Percentiles rank a stretch among this genome's conserved stretches.
These are phyloP conservation scores for Leccinum rimulosum DNA, from an alignment of 768 basidiomycete genomes.

Conservation along the genomic window DNA sequence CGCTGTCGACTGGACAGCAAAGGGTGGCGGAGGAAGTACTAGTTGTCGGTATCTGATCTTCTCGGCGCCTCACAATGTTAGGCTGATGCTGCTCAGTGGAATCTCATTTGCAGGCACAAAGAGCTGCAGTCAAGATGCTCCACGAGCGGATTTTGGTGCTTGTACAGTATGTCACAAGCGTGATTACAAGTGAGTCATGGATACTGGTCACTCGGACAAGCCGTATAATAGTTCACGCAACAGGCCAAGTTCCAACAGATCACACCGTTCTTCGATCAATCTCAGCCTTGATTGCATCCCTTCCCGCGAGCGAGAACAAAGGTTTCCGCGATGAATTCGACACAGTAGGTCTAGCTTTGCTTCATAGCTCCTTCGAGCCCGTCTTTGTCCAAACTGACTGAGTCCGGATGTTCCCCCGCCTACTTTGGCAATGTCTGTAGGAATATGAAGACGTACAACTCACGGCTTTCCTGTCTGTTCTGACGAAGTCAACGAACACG, in stretches of 20 bases:
- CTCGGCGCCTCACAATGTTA: not conserved
- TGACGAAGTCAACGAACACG: constrained; percentile 86
- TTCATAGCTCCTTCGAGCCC: not conserved
- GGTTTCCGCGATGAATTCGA: constrained; percentile 87
- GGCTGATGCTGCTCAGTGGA: constrained; percentile 57
- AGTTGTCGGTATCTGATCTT: constrained; percentile 53
- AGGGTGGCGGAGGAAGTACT: constrained; percentile 78
- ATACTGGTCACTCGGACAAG: not conserved
- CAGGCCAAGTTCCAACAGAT: constrained; percentile 75
- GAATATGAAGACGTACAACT: constrained; percentile 97
- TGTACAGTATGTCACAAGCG: constrained; percentile 80
- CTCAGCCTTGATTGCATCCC: constrained; percentile 79
- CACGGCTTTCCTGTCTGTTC: constrained; percentile 79
- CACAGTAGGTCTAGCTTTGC: constrained; percentile 51
- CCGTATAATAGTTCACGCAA: not conserved
- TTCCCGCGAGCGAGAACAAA: constrained; percentile 83
- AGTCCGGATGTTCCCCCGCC: not conserved
- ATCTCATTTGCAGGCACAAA: constrained; percentile 85
- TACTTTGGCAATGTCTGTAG: constrained; percentile 37
- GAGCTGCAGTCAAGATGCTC: constrained; percentile 95
- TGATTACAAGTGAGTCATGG: constrained; percentile 60
- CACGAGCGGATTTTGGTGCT: constrained; percentile 86
- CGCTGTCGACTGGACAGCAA: constrained; percentile 93
- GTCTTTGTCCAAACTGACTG: not conserved
- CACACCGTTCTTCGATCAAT: constrained; percentile 81